Percentiles rank a stretch among this genome's conserved stretches.
These are phyloP conservation scores for Ceratocystis lukuohia DNA, from an alignment of 2,329 filamentous ascomycete genomes.

Conservation along the genomic window DNA sequence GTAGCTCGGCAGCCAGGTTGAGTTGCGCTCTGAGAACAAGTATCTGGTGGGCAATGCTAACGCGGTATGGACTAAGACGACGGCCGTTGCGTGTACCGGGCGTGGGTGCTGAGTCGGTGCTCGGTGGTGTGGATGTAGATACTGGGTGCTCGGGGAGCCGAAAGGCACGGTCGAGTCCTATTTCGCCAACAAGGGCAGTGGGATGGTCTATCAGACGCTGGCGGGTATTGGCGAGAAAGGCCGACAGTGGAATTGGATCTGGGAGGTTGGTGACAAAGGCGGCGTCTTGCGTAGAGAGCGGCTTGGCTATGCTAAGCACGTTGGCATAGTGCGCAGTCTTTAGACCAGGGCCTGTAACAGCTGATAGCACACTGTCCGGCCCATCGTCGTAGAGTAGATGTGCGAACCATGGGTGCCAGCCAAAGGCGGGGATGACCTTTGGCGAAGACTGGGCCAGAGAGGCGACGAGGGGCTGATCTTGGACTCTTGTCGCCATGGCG, in stretches of 20 bases:
- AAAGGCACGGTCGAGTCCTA: conserved; percentile 66
- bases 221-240: conserved; percentile 44
- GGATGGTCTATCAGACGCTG: conserved; percentile 43
- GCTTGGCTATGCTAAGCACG: conserved; percentile 46
- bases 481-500: conserved; percentile 61
- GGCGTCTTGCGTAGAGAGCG: conserved; percentile 32
- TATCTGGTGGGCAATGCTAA: conserved; percentile 55
- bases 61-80: conserved; percentile 51
- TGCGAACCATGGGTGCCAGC: conserved; percentile 82
- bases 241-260: conserved; percentile 44
- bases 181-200: conserved; percentile 58
- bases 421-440: conserved; percentile 54
- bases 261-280: conserved; percentile 41
- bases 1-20: conserved; percentile 53
- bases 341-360: not conserved
- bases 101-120: conserved; percentile 33
- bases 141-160: conserved; percentile 43
- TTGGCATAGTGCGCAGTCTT: conserved; percentile 45
- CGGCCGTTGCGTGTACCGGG: conserved; percentile 59
- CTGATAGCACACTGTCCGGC: not conserved
- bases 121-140: conserved; percentile 19
- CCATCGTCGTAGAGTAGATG: conserved; percentile 58
- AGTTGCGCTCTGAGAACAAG: conserved; percentile 54
- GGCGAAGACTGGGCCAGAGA: conserved; percentile 37
- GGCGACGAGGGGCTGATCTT: conserved; percentile 63